These are phyloP conservation scores for Effrenium voratum DNA, from an alignment of 73 alveolate species.

Conservation along the genomic window DNA sequence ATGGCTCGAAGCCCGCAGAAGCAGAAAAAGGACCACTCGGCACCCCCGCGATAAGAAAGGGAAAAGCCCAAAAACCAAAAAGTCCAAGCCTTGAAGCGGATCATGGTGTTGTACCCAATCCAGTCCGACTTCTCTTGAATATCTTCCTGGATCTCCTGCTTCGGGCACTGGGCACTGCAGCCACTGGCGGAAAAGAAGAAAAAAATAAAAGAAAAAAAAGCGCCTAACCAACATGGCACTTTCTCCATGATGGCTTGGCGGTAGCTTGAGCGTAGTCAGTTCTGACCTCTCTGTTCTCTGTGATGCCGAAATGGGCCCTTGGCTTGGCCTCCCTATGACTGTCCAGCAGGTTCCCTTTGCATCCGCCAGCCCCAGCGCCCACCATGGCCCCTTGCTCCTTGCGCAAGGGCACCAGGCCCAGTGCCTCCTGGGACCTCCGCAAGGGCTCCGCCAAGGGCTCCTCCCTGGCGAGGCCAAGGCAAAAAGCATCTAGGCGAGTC, in stretches of 20 bases:
- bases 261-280: conserved; percentile 1
- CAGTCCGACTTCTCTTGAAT: not conserved
- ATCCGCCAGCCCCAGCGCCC: not conserved
- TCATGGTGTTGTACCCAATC: conserved; percentile 69
- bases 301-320: too few relatives aligned
- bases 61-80: not conserved
- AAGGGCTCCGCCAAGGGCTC: conserved; percentile 48
- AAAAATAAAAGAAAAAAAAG: not conserved
- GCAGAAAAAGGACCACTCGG: too few relatives aligned
- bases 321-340: too few relatives aligned
- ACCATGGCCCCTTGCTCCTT: not conserved
- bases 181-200: not conserved
- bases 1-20: too few relatives aligned
- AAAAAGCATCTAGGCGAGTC: not conserved
- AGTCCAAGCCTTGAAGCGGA: conserved; percentile 38
- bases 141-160: conserved; percentile 62
- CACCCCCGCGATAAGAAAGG: too few relatives aligned
- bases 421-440: conserved; percentile 42
- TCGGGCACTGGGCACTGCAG: too few relatives aligned
- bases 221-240: not conserved
- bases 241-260: not conserved
- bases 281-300: not conserved
- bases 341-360: too few relatives aligned
- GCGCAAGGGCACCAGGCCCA: conserved; percentile 32
- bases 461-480: conserved; percentile 43